Percentiles rank a stretch among this genome's conserved stretches.
These are phyloP conservation scores for Diaporthe ampelina DNA, from an alignment of 2,329 filamentous ascomycete species.

Conservation along the genomic window DNA sequence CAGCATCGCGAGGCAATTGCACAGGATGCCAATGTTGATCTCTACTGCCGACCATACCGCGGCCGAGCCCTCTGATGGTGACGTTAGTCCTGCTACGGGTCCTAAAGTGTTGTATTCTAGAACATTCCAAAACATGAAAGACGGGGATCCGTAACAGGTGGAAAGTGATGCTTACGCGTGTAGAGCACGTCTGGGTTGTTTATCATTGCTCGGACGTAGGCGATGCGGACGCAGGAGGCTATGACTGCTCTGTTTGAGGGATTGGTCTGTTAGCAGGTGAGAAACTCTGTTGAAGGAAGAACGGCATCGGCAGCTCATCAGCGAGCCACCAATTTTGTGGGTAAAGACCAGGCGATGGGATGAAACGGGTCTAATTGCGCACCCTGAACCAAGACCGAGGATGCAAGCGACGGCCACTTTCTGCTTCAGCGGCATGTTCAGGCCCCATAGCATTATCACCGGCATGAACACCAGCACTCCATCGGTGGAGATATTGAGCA, in stretches of 20 bases:
- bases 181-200: too few species aligned
- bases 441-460: constrained; percentile 56
- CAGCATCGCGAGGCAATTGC: constrained; percentile 46
- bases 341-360: neutral
- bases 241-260: constrained; percentile 43
- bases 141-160: too few species aligned
- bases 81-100: too few species aligned
- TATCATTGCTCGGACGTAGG: constrained; percentile 46
- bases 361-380: constrained; percentile 35
- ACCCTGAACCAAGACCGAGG: constrained; percentile 60
- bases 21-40: constrained; percentile 52
- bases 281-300: neutral
- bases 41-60: constrained; percentile 51
- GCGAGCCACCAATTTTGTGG: neutral
- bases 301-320: too few species aligned
- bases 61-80: constrained; percentile 44
- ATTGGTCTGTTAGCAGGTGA: neutral
- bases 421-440: constrained; percentile 59
- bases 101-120: too few species aligned
- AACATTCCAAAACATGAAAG: too few species aligned
- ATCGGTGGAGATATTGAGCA: constrained; percentile 61
- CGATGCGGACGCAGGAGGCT: constrained; percentile 47
- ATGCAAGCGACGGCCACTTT: constrained; percentile 58
- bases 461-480: constrained; percentile 59
- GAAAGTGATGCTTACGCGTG: too few species aligned